Base-by-base conservation (phyloP, 2,329 filamentous ascomycete genomes). In the Exophiala sp. region DNA sequence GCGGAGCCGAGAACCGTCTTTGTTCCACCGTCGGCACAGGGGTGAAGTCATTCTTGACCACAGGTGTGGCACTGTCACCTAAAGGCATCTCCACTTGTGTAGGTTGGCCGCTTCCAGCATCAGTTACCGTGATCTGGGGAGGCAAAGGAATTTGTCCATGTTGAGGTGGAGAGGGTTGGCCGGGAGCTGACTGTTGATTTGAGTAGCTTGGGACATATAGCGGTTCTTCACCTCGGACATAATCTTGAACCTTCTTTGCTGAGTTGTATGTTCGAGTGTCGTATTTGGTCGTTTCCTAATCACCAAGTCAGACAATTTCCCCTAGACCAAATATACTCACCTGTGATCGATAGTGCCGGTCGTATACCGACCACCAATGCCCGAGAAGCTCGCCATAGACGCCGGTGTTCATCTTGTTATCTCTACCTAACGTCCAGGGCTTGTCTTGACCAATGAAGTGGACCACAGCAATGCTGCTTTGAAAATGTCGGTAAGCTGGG, bases 381-480 rank as follows among this genome's bases (percentile, higher is more conserved):
- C 84, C 86, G 39, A 91, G 74, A 75, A 97, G 86, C 72, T 96
- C 88, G 66, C 89, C 85, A 68, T 91, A 95, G 0, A 87, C 85
- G 2, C 79, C 79, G 43, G 75, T 73, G 32, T 81, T 81, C 44
- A 74, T 75, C 48, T 76, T 74, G 7, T 77, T 74, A 44, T 79
- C 67, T 62, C 85, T 79, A 35, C 84, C 85, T 55, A 83, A 73
- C 18, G 80, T 80, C 94, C 94, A 99, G 0, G 94, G 94, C 75
- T 99, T 99, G 52, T 89, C 81, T 54, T 85, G 74, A 39, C 94
- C 94, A 65, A 99, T 97, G 71, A 96, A 99, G 73, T 99, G 94
- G 21, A 95, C 86, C 76, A 95, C 82, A 67, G 81, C 91, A 65
- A 99, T 95, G 63, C 84, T 88, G 44, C 87, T 88, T 72, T 95